Conservation (phyloP, 495 filamentous ascomycete genomes). For the Glutinoglossum americanum region DNA sequence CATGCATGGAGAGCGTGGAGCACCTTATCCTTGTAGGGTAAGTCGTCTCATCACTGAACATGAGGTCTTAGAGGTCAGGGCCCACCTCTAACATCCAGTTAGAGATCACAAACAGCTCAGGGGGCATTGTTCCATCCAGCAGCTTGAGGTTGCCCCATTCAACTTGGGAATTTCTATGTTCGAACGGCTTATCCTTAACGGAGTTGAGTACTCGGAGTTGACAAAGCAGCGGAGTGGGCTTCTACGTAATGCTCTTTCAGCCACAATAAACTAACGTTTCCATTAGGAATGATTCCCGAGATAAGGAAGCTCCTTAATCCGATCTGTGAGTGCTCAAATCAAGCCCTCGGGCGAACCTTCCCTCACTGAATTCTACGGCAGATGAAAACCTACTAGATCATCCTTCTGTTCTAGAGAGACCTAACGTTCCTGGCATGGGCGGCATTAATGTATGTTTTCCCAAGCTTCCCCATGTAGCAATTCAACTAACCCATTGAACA, state of each 20-base stretch:
- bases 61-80: neutral
- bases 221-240: slow-evolving; percentile 31
- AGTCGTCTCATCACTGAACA: neutral
- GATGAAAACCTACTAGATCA: slow-evolving; percentile 49
- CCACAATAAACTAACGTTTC: neutral
- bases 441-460: slow-evolving; percentile 36
- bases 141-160: slow-evolving; percentile 33
- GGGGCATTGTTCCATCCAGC: slow-evolving; percentile 32
- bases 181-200: slow-evolving; percentile 54
- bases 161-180: slow-evolving; percentile 48
- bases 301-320: slow-evolving; percentile 39
- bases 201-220: slow-evolving; percentile 38
- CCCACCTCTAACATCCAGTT: neutral
- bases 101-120: slow-evolving; percentile 54
- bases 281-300: slow-evolving; percentile 41
- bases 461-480: neutral
- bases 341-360: neutral
- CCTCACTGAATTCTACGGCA: neutral
- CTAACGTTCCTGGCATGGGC: slow-evolving; percentile 62
- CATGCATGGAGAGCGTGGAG: slow-evolving; percentile 43
- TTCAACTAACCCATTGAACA: neutral
- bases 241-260: neutral
- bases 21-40: slow-evolving; percentile 47
- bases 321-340: slow-evolving; percentile 23
- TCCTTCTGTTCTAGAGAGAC: slow-evolving; percentile 34